These are phyloP conservation scores for Zanthoxylum bungeanum DNA, from an alignment of 345 rosid genomes.

Conservation along the genomic window DNA sequence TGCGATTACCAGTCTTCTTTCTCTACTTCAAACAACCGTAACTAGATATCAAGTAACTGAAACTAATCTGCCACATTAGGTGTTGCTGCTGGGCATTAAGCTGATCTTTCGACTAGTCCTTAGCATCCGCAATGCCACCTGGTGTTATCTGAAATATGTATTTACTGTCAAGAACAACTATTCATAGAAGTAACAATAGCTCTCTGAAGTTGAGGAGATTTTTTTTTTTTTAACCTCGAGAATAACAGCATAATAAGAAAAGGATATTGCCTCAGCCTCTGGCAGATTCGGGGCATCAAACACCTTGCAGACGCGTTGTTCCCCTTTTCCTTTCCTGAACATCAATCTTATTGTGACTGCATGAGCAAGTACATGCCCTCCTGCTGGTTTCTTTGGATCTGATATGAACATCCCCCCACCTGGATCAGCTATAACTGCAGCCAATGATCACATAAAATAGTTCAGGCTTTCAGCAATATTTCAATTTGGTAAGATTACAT, in stretches of 20 bases:
- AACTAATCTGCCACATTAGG: background rate
- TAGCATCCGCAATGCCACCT: constrained; percentile 86
- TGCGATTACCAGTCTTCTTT: background rate
- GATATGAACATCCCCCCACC: constrained; percentile 88
- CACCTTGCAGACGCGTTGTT: constrained; percentile 82
- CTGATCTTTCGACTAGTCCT: constrained; percentile 44
- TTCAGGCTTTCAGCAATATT: background rate
- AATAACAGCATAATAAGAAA: background rate
- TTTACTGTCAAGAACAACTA: constrained; percentile 43
- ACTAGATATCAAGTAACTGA: background rate
- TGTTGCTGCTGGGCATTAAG: background rate
- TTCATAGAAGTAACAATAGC: background rate
- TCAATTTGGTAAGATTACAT: background rate
- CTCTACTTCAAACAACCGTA: background rate
- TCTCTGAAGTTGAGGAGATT: too few relatives aligned
- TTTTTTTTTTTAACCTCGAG: too few relatives aligned
- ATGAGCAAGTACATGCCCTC: constrained; percentile 87
- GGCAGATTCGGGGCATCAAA: constrained; percentile 93
- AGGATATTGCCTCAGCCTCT: constrained; percentile 97
- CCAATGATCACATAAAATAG: constrained; percentile 14
- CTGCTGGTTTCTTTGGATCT: constrained; percentile 87
- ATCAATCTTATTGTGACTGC: constrained; percentile 81
- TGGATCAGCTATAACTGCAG: constrained; percentile 80
- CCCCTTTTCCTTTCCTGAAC: constrained; percentile 97
- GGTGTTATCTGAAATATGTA: constrained; percentile 76